Conservation (phyloP, 257 asterid genomes). For the Scutellaria baicalensis region DNA sequence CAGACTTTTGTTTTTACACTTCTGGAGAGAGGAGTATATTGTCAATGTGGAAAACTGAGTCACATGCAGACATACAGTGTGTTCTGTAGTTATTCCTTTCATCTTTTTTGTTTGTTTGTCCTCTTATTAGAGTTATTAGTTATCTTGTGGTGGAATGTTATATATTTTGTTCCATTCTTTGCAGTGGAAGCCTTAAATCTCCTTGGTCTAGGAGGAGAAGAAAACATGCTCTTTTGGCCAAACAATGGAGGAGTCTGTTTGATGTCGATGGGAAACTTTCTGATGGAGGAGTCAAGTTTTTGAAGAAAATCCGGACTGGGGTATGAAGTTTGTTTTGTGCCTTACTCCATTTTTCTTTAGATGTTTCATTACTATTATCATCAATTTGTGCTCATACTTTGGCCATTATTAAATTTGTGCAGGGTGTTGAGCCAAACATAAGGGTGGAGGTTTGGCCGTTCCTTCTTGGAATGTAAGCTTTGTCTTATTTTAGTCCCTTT, state of each 20-base stretch:
- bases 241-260: constrained; percentile 69
- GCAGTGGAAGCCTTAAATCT: constrained; percentile 73
- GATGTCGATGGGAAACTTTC: constrained; percentile 60
- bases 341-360: background rate
- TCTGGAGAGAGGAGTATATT: background rate
- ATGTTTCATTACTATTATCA: background rate
- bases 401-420: constrained; percentile 17
- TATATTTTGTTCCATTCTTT: constrained; percentile 6
- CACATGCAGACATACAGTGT: background rate
- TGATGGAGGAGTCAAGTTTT: constrained; percentile 81
- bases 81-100: background rate
- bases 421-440: constrained; percentile 94
- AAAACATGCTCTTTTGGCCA: constrained; percentile 61
- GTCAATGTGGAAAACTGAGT: background rate
- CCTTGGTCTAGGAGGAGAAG: constrained; percentile 92
- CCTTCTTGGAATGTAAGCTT: constrained; percentile 83
- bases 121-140: background rate
- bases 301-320: constrained; percentile 86
- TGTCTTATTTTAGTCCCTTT: background rate
- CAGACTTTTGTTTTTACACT: background rate
- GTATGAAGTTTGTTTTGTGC: constrained; percentile 20
- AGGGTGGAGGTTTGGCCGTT: constrained; percentile 93
- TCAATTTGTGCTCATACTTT: background rate
- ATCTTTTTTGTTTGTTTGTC: constrained; percentile 1
- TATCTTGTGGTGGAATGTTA: constrained; percentile 7